Evolutionary conservation across 345 rosid species (phyloP).

Genomic region (Raphanus sativus): DNA sequence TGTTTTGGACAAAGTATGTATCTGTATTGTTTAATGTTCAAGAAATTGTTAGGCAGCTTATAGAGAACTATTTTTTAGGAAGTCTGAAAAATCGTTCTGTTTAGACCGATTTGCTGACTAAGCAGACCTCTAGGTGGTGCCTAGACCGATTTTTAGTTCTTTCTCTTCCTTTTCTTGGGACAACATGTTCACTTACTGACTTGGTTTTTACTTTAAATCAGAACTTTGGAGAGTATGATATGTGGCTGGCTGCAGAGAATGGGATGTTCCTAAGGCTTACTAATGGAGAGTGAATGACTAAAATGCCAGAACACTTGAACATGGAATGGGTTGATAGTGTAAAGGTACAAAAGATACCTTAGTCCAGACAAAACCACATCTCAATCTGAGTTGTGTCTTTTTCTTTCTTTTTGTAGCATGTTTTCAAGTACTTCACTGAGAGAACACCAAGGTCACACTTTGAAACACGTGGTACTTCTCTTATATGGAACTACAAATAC

Average conservation of each 20-base stretch:
- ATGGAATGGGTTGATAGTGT: conserved; percentile 99
- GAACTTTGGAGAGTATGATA: conserved; percentile 82
- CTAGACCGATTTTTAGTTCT: neutral
- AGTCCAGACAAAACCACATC: neutral
- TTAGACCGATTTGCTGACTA: no score
- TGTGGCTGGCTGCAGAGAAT: conserved; percentile 99
- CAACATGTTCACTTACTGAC: neutral
- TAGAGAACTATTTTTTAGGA: no score
- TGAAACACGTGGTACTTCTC: conserved; percentile 85
- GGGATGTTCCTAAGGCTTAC: conserved; percentile 95
- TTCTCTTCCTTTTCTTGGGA: neutral
- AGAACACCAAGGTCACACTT: conserved; percentile 95
- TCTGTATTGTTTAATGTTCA: no score
- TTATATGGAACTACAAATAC: conserved; percentile 99
- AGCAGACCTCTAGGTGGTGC: no score
- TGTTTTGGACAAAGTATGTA: conserved; percentile 69
- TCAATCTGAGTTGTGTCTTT: conserved; percentile 22
- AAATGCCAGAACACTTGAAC: conserved; percentile 97
- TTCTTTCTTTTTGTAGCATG: conserved; percentile 58
- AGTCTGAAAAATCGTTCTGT: no score
- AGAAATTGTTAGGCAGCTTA: no score
- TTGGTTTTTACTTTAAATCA: conserved; percentile 30
- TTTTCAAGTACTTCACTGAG: conserved; percentile 92
- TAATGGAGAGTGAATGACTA: conserved; percentile 93
- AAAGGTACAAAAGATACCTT: conserved; percentile 51